A percentile compares a stretch with the other conserved stretches of the same genome.
Conservation (phyloP, 225 moss, liverwort and hornwort genomes). For the Straminergon stramineum region DNA sequence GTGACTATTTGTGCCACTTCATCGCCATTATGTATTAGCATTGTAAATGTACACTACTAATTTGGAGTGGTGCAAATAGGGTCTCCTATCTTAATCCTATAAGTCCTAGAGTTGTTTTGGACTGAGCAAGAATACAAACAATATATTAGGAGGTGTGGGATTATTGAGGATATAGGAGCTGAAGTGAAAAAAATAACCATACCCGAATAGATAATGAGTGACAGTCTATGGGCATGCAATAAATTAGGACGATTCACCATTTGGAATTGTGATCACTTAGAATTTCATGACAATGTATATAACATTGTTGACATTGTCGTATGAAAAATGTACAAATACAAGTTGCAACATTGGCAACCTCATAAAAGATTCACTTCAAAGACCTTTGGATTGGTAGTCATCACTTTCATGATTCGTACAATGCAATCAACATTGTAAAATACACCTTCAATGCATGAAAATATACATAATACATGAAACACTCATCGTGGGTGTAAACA, state of each 20-base stretch:
- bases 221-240: not conserved
- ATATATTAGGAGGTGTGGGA: not conserved
- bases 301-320: rapidly evolving
- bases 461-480: not conserved
- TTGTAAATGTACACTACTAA: not conserved
- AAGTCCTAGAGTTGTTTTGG: rapidly evolving
- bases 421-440: not conserved
- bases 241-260: not conserved
- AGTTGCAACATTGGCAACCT: rapidly evolving
- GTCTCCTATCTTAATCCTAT: not conserved
- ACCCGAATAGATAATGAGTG: not conserved
- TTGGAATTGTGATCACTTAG: not conserved
- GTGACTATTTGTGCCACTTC: not conserved
- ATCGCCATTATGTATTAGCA: rapidly evolving
- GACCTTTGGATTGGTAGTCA: not conserved
- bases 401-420: not conserved
- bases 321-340: not conserved
- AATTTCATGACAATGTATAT: rapidly evolving
- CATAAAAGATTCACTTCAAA: not conserved
- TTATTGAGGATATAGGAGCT: not conserved
- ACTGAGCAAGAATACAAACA: not conserved
- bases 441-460: not conserved
- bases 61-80: rapidly evolving
- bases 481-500: rapidly evolving
- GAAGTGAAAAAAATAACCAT: not conserved